Evolutionary conservation across 768 basidiomycete species (phyloP).

Genomic region (Calocera viscosa): DNA sequence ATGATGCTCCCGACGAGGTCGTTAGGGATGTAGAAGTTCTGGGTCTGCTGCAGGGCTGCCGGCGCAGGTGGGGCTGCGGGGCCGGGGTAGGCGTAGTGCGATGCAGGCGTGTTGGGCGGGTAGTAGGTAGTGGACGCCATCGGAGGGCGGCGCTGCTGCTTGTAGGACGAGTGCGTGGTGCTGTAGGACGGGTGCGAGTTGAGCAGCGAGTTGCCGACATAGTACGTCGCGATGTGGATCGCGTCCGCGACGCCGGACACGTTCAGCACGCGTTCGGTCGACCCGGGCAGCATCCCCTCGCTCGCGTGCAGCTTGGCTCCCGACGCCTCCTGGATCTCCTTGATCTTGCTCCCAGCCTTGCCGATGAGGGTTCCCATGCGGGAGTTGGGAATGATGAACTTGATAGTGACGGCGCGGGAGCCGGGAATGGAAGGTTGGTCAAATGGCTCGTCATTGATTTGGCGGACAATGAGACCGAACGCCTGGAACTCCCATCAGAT

Average conservation of each 20-base stretch:
- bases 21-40: constrained; percentile 97
- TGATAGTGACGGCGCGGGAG: constrained; percentile 96
- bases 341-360: constrained; percentile 94
- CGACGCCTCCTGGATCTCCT: constrained; percentile 98
- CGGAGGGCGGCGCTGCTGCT: constrained; percentile 16
- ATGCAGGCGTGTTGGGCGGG: constrained; percentile 18
- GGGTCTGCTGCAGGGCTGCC: constrained; percentile 68
- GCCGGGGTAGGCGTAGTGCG: constrained; percentile 11
- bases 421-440: constrained; percentile 96
- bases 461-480: constrained; percentile 93
- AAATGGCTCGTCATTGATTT: constrained; percentile 98
- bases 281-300: constrained; percentile 96
- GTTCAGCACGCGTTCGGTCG: constrained; percentile 97
- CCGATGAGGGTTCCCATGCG: constrained; percentile 99
- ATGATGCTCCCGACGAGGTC: constrained; percentile 96
- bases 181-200: constrained; percentile 54
- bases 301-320: constrained; percentile 93
- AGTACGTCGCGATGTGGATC: constrained; percentile 98
- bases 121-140: constrained; percentile 51
- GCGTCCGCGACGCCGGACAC: constrained; percentile 98
- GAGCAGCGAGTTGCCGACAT: constrained; percentile 94
- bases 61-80: constrained; percentile 24
- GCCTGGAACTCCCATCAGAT: constrained; percentile 42
- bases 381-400: constrained; percentile 98
- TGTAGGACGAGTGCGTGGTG: constrained; percentile 39